Evolutionary conservation across 148 eudicot genomes (phyloP), one percentile per base, ranked within the genome.

Genomic region (Hydrangea macrophylla): DNA sequence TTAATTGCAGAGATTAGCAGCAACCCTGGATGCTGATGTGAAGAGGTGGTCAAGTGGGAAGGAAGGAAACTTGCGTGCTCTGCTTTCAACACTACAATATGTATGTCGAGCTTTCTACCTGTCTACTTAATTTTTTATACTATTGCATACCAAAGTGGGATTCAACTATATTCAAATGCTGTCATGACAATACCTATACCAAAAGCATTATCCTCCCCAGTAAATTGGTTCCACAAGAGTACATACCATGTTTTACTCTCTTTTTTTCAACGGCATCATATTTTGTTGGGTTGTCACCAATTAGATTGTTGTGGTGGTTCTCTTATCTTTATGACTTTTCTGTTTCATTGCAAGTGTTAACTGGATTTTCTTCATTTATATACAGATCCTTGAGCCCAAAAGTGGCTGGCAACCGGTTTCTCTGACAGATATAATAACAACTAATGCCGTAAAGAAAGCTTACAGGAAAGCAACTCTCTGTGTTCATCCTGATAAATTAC

Each of bases 401-500:
- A 87, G 99, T 65, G 94, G 97, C 42, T 95, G 99, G 99, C 96
- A 89, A 75, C 82, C 97, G 36, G 71, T 91, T 57, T 78, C 97
- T 50, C 76, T 95, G 51, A 85, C 92, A 37, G 99, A 95, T 39
- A 83, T 95, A 65, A 63, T 95, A 65, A 80, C 91, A 37, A 72
- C 90, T 39, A 78, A 75, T 67, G 90, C 97, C 54, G 99, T 95
- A 37, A 89, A 92, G 79, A 95, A 95, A 78, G 97, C 97, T 70
- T 95, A 91, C 78, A 85, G 92, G 62, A 91, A 83, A 74, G 99
- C 99, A 7, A 89, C 92, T 65, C 90, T 95, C 5, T 88, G 83
- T 65, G 99, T 95, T 78, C 99, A 95, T 78, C 99, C 99, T 69
- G 99, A 95, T 71, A 95, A 95, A 70, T 69, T 95, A 79, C 99